A percentile compares a stretch with the other conserved stretches of the same genome.
phyloP scores from a whole-genome alignment of 2,329 filamentous ascomycete genomes.

The Periconia digitata region DNA sequence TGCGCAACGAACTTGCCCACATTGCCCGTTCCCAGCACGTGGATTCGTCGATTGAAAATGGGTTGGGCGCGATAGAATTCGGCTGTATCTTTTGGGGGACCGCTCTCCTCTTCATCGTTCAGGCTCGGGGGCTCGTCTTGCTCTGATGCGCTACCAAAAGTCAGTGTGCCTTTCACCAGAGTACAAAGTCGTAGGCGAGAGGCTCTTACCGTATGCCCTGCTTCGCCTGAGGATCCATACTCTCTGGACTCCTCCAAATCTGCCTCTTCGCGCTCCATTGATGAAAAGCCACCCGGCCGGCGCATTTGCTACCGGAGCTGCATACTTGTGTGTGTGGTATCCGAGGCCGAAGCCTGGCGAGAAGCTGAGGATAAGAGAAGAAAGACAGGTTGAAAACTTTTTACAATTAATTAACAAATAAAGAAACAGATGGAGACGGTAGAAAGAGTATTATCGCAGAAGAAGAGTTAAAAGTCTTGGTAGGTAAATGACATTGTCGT shows the following conservation, averaged over 20 bases:
- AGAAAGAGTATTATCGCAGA: neutral
- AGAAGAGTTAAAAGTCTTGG: neutral
- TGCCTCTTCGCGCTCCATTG: conserved; percentile 21
- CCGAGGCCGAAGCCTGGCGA: conserved; percentile 50
- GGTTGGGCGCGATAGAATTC: conserved; percentile 37
- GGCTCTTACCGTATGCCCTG: conserved; percentile 13
- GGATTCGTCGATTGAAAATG: conserved; percentile 40
- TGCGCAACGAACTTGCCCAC: conserved; percentile 79
- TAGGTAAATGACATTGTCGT: conserved; percentile 2
- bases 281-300: conserved; percentile 48
- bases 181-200: neutral
- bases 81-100: conserved; percentile 14
- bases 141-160: conserved; percentile 10
- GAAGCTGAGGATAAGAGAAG: conserved; percentile 35
- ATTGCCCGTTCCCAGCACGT: conserved; percentile 80
- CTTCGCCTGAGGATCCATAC: conserved; percentile 14
- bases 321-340: conserved; percentile 47
- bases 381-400: conserved; percentile 48
- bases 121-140: conserved; percentile 13
- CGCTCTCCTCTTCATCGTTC: neutral
- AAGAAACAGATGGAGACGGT: neutral
- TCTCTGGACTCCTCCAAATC: conserved; percentile 21
- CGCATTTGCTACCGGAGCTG: conserved; percentile 44
- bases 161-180: conserved; percentile 10
- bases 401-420: conserved; percentile 14